Base-by-base conservation (phyloP, 2,329 filamentous ascomycete species). In the Huntiella abstrusa region DNA sequence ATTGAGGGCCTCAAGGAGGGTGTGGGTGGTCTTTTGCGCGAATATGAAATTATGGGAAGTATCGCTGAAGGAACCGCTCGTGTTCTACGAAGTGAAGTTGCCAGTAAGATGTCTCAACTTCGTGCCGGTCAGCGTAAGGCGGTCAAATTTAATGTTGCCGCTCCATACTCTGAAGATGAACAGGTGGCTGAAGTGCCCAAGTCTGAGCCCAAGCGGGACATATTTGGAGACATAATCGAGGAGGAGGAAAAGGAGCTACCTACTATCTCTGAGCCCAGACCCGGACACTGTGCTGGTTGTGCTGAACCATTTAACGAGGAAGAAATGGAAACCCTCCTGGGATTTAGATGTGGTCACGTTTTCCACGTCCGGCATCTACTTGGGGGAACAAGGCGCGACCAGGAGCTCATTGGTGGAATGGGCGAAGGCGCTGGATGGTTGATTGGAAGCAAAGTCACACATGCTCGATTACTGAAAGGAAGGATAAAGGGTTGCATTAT, bases 11-110 rank as follows among this genome's bases (percentile, higher is more conserved):
- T 98, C 5, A 71, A 86, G 49, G 84, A 94, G 52, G 91, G 88
- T 0, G 70, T 98, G 3, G 80, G 81, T 39, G 81, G 87, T 48
- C 86, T 98, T 67, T 82, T 98, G 58, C 80, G 88, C 54, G 91
- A 98, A 61, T 87, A 95, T 58, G 91, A 96, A 57, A 83, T 98
- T 39, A 91, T 96, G 62, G 77, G 83, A 58, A 91, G 82, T 54
- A 95, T 98, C 57, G 88, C 82, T 52, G 79, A 81, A 38, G 91
- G 91, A 1, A 91, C 92, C 3, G 87, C 91, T 1, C 75, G 76
- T 46, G 87, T 96, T 0, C 67, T 96, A 37, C 70, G 82, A 43
- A 85, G 87, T 48, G 91, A 98, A 61, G 88, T 98, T 1, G 79
- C 80, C 0, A 70, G 73, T 4, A 85, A 83, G 1, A 93, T 96